Conservation (phyloP, 257 asterid species). For the Knoxia roxburghii region DNA sequence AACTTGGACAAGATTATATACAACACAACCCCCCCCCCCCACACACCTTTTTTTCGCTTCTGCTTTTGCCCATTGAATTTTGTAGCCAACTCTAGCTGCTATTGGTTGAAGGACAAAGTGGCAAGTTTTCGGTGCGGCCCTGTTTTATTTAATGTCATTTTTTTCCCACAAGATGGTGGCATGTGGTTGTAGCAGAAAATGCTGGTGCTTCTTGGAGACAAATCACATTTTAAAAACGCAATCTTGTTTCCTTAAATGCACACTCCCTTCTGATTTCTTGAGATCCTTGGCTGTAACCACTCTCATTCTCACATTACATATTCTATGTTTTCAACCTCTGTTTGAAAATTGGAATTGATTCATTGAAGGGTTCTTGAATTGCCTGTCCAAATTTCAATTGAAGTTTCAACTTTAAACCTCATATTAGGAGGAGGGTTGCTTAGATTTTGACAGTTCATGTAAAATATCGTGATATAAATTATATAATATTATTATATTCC, state of each 20-base stretch:
- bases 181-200: constrained; percentile 19
- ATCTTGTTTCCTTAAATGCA: constrained; percentile 2
- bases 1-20: neutral
- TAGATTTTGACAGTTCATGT: no score
- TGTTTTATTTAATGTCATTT: neutral
- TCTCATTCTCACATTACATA: neutral
- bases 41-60: no score
- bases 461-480: no score
- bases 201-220: constrained; percentile 14
- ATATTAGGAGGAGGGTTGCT: no score
- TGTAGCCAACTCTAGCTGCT: neutral
- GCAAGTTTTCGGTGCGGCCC: neutral
- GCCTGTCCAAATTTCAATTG: no score
- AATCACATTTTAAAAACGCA: neutral
- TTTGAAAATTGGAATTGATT: neutral
- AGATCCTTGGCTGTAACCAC: neutral
- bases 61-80: neutral
- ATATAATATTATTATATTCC: no score
- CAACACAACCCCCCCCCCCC: no score
- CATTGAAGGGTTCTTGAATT: neutral
- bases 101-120: neutral
- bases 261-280: neutral
- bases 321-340: neutral
- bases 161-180: constrained; percentile 1
- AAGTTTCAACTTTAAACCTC: no score